Conservation (phyloP, 345 rosid species). For the Citrus hindsii region DNA sequence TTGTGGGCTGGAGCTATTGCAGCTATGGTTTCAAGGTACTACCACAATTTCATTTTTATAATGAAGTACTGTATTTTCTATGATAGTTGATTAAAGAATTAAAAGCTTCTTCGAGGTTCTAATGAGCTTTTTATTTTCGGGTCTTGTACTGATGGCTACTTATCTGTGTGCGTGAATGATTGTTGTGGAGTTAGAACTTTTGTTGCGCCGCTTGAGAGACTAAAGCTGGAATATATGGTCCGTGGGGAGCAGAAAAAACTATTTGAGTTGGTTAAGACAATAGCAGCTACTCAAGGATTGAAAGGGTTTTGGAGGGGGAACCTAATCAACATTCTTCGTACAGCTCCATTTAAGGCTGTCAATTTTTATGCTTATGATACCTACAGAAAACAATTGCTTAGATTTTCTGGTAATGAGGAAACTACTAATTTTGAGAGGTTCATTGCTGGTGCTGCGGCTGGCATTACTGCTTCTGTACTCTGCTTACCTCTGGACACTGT, state of each 20-base stretch:
- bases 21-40: conserved; percentile 75
- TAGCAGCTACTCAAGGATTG: conserved; percentile 57
- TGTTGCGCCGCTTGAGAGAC: conserved; percentile 74
- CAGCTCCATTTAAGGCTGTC: conserved; percentile 77
- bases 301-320: conserved; percentile 82
- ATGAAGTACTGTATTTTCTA: not conserved
- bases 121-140: not conserved
- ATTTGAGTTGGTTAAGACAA: conserved; percentile 45
- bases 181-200: conserved; percentile 46
- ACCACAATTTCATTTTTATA: not conserved
- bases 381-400: conserved; percentile 61
- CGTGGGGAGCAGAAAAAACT: conserved; percentile 62
- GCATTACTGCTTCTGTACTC: conserved; percentile 64
- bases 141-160: not conserved
- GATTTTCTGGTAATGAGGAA: conserved; percentile 52
- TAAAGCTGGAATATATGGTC: conserved; percentile 74
- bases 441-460: conserved; percentile 77
- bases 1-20: conserved; percentile 84
- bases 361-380: conserved; percentile 76
- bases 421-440: conserved; percentile 69
- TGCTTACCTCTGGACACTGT: conserved; percentile 77
- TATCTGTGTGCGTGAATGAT: conserved; percentile 5
- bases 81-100: not conserved
- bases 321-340: conserved; percentile 61
- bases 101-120: not conserved